Percentiles rank a stretch among this genome's conserved stretches.
Evolutionary conservation across 2,329 filamentous ascomycete genomes (phyloP).

Genomic region (Fusarium oligoseptatum): DNA sequence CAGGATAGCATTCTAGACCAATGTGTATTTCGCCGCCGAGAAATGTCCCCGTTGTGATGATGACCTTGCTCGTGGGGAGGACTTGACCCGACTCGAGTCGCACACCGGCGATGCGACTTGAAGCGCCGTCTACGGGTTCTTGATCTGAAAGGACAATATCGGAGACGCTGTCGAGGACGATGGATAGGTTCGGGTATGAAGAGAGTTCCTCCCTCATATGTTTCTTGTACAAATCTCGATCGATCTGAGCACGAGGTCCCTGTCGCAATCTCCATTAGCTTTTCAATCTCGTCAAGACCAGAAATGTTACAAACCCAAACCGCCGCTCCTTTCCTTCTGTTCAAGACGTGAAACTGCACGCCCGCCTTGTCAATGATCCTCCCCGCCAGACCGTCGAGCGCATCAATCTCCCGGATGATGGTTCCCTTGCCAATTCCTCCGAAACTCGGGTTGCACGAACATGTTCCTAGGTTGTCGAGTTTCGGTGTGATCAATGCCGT

Average conservation of each 20-base stretch:
- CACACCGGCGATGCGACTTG: slow-evolving; percentile 85
- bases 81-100: slow-evolving; percentile 89
- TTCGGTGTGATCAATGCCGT: slow-evolving; percentile 93
- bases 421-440: slow-evolving; percentile 99
- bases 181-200: slow-evolving; percentile 80
- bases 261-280: slow-evolving; percentile 41
- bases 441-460: slow-evolving; percentile 97
- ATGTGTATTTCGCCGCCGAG: slow-evolving; percentile 97
- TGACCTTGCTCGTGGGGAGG: slow-evolving; percentile 82
- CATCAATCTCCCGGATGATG: slow-evolving; percentile 95
- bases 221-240: slow-evolving; percentile 87
- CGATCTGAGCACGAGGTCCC: slow-evolving; percentile 95
- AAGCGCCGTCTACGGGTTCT: slow-evolving; percentile 55
- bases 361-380: slow-evolving; percentile 93
- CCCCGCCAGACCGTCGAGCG: slow-evolving; percentile 89
- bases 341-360: slow-evolving; percentile 92
- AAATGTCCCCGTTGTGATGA: slow-evolving; percentile 98
- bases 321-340: slow-evolving; percentile 89
- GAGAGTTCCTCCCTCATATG: slow-evolving; percentile 91
- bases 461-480: slow-evolving; percentile 89
- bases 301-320: slow-evolving; percentile 76
- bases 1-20: slow-evolving; percentile 84
- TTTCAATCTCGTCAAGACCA: neutral
- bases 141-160: slow-evolving; percentile 80
- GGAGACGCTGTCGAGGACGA: slow-evolving; percentile 89